A percentile compares a stretch with the other conserved stretches of the same genome.
These are phyloP conservation scores for Asterochloris erici DNA, from an alignment of 139 green algal species.

Conservation along the genomic window DNA sequence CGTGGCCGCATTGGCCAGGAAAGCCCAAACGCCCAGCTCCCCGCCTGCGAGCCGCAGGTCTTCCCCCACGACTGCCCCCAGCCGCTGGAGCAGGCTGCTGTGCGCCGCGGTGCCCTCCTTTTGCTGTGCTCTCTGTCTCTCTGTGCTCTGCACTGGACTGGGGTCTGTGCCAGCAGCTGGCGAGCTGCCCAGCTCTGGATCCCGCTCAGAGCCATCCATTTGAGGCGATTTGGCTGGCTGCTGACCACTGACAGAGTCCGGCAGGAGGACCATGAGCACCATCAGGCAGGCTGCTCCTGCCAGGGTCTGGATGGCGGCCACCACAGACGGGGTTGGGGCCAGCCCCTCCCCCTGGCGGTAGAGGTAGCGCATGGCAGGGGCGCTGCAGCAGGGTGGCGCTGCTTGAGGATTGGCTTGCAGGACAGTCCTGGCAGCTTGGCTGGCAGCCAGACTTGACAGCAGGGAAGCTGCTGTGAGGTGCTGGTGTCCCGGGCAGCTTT, in stretches of 20 bases:
- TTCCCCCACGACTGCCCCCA: background rate
- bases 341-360: conserved; percentile 6
- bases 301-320: conserved; percentile 8
- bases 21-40: conserved; percentile 13
- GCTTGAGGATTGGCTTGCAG: no score
- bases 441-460: no score
- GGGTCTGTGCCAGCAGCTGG: background rate
- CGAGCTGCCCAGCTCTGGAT: background rate
- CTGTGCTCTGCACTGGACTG: no score
- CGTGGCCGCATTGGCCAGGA: conserved; percentile 13
- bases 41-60: conserved; percentile 2
- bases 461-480: no score
- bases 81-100: background rate
- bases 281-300: background rate
- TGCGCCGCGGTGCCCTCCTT: no score
- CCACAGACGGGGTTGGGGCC: conserved; percentile 2
- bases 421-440: no score
- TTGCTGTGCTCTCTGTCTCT: no score
- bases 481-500: no score
- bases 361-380: conserved; percentile 11
- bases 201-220: background rate
- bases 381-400: background rate
- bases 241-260: background rate
- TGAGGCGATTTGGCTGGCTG: background rate
- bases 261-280: background rate